Conservation (phyloP, 2,329 filamentous ascomycete species). For the Clonostachys chloroleuca region DNA sequence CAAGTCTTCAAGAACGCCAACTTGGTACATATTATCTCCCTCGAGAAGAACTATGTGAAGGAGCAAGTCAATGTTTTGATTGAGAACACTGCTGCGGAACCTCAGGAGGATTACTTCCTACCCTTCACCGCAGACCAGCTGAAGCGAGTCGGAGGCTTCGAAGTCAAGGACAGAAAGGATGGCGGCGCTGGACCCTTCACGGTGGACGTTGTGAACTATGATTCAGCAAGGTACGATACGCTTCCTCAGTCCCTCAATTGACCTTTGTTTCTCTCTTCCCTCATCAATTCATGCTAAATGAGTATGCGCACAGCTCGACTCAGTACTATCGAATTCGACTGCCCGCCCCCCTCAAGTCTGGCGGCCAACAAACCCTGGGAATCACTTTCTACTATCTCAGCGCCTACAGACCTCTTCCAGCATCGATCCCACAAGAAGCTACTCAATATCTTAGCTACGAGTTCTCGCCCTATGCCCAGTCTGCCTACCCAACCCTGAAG, state of each 20-base stretch:
- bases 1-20: constrained; percentile 94
- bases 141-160: constrained; percentile 74
- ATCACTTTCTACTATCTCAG: constrained; percentile 82
- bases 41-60: constrained; percentile 88
- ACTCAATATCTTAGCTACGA: constrained; percentile 82
- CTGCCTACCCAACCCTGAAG: constrained; percentile 80
- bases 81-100: constrained; percentile 75
- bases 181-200: constrained; percentile 61
- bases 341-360: constrained; percentile 69
- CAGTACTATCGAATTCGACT: constrained; percentile 86
- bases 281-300: neutral
- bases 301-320: constrained; percentile 45
- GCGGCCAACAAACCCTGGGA: constrained; percentile 77
- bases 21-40: constrained; percentile 80
- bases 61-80: constrained; percentile 93
- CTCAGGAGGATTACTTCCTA: constrained; percentile 87
- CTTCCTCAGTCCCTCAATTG: too few relatives aligned
- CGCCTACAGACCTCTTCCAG: constrained; percentile 75
- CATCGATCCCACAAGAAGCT: constrained; percentile 76
- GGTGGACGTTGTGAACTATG: constrained; percentile 63
- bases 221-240: constrained; percentile 47
- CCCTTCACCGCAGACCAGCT: constrained; percentile 78
- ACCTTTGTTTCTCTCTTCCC: neutral
- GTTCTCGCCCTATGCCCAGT: constrained; percentile 81
- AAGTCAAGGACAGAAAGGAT: constrained; percentile 91